phyloP scores from a whole-genome alignment of 2,329 filamentous ascomycete species.

The Penicillium sp. region DNA sequence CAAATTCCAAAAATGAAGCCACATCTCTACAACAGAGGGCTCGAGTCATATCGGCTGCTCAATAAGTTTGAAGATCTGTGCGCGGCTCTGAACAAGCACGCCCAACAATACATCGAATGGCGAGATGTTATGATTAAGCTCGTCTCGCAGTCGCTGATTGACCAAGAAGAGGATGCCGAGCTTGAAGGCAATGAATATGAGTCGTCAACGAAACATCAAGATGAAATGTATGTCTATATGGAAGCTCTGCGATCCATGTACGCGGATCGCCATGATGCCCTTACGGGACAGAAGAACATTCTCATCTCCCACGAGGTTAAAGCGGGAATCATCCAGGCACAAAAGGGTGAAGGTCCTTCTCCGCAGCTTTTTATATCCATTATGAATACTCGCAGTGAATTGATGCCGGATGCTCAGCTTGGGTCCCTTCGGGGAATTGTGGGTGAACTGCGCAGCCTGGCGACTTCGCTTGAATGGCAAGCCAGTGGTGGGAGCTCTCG shows the following conservation, averaged over 20 bases:
- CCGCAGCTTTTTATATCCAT: conserved; percentile 56
- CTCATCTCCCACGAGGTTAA: conserved; percentile 69
- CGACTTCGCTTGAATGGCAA: conserved; percentile 55
- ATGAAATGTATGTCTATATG: conserved; percentile 82
- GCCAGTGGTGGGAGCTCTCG: conserved; percentile 50
- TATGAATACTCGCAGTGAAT: conserved; percentile 41
- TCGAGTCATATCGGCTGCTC: conserved; percentile 64
- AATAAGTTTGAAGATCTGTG: conserved; percentile 62
- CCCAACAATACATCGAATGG: conserved; percentile 66
- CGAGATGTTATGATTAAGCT: conserved; percentile 66
- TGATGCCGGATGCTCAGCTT: conserved; percentile 45
- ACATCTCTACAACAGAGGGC: conserved; percentile 53
- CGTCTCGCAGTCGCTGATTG: conserved; percentile 68
- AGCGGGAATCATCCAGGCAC: conserved; percentile 55
- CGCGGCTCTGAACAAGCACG: conserved; percentile 64
- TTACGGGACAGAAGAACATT: conserved; percentile 71
- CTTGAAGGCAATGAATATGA: conserved; percentile 86
- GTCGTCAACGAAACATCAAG: conserved; percentile 78
- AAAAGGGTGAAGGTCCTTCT: conserved; percentile 60
- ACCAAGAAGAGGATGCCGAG: conserved; percentile 70
- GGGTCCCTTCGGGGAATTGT: conserved; percentile 66
- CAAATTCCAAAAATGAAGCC: conserved; percentile 57
- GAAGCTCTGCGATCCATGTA: conserved; percentile 68
- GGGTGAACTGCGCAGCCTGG: conserved; percentile 61
- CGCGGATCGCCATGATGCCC: conserved; percentile 68